Evolutionary conservation across 345 rosid genomes (phyloP).

Genomic region (Cardamine chenopodiifolia): DNA sequence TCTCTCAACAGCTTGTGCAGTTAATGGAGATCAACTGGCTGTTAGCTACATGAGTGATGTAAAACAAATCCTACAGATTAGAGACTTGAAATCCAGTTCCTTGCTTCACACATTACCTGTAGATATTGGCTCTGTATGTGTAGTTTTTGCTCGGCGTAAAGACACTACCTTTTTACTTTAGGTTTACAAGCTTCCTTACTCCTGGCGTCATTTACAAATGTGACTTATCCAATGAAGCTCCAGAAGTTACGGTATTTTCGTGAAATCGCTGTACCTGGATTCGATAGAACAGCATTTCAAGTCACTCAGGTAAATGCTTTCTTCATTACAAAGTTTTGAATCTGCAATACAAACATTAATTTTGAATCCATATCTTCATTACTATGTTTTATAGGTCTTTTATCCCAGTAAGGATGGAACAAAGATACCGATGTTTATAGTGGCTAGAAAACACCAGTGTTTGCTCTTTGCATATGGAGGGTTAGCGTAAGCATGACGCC

Average conservation of each 20-base stretch:
- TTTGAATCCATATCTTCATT: neutral
- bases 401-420: constrained; percentile 82
- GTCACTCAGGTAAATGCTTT: constrained; percentile 71
- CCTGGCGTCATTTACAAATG: constrained; percentile 86
- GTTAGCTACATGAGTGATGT: constrained; percentile 88
- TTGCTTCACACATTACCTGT: constrained; percentile 72
- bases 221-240: constrained; percentile 54
- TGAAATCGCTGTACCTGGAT: constrained; percentile 72
- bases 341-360: neutral
- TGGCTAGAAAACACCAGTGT: constrained; percentile 76
- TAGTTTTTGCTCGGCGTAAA: constrained; percentile 67
- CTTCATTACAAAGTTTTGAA: constrained; percentile 4
- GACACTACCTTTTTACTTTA: constrained; percentile 60
- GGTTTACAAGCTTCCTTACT: constrained; percentile 82
- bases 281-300: constrained; percentile 67
- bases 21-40: constrained; percentile 67
- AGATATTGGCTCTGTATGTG: constrained; percentile 74
- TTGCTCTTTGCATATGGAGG: constrained; percentile 95
- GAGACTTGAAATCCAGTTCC: constrained; percentile 77
- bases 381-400: constrained; percentile 58
- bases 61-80: constrained; percentile 73
- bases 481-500: constrained; percentile 72
- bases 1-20: constrained; percentile 67
- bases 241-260: constrained; percentile 78
- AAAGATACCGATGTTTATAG: constrained; percentile 77